Conservation (phyloP, 441 rosid species). For the Macaranga tanarius region DNA sequence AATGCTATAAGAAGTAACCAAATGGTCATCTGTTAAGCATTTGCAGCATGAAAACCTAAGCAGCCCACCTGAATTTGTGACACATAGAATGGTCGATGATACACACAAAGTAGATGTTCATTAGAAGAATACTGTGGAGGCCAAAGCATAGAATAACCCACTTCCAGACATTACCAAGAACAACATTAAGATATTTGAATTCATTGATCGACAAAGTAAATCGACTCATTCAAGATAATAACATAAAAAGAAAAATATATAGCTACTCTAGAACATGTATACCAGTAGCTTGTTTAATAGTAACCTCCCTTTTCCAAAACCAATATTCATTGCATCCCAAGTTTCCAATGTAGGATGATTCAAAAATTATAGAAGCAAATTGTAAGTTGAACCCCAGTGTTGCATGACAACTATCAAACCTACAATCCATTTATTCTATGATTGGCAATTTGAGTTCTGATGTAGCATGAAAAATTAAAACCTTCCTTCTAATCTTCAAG, state of each 20-base stretch:
- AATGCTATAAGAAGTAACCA: no score
- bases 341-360: no score
- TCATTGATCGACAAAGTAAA: neutral
- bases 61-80: no score
- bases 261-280: no score
- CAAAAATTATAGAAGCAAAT: neutral
- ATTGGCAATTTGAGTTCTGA: neutral
- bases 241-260: no score
- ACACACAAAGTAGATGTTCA: neutral
- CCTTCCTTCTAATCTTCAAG: slow-evolving; percentile 1
- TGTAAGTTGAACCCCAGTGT: neutral
- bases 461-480: neutral
- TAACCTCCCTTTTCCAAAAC: neutral
- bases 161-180: neutral
- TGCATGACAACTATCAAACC: neutral
- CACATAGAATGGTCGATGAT: neutral
- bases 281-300: no score
- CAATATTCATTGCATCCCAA: neutral
- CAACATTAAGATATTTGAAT: slow-evolving; percentile 1
- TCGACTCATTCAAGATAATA: neutral
- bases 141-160: neutral
- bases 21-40: no score
- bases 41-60: no score
- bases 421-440: neutral
- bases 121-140: neutral